Base-by-base conservation (phyloP, 1,284 basidiomycete genomes). In the Boletus smithii region DNA sequence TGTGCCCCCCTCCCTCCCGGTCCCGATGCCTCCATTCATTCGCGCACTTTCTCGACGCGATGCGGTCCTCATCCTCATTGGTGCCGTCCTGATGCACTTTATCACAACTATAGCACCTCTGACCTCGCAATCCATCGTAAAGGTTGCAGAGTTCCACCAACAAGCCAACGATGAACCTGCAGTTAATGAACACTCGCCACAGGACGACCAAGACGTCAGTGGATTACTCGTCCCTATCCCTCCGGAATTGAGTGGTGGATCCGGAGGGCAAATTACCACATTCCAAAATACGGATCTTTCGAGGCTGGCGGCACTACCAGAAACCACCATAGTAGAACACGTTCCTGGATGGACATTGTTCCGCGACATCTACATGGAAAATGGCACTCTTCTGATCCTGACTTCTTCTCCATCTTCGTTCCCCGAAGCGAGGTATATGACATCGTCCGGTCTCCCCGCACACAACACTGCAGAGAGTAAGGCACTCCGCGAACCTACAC, bases 321-420 rank as follows among this genome's bases (percentile, higher is more conserved):
- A 73, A 45, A 85, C 84, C 0, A 68, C 71, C 11, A 58, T 85
- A 18, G 60, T 80, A 9, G 71, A 76, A n/a, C 83, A 85, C 48
- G 80, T 79, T 13, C 81, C 81, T 34, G 89, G 90, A 34, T 92
- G 88, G 87, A 91, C 89, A 0, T 67, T 91, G 27, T 88, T 89
- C 63, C 76, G 77, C 37, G 80, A 89, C 58, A 63, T 92, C 11
- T 91, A 91, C 72, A 82, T 91, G 76, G 80, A 78, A 40, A 83
- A 88, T 56, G 88, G 85, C 10, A 87, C 84, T 0, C 69, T 91
- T 24, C 81, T 77, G 61, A 75, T 90, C 51, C 69, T 81, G 52
- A 81, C 73, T 49, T 75, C 68, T 42, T 70, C 71, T 18, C 50
- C 63, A 7, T 63, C 64, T 9, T 59, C 69, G 16, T 86, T 83